Base-by-base conservation (phyloP, 768 basidiomycete genomes). In the Termitomyces sp. region DNA sequence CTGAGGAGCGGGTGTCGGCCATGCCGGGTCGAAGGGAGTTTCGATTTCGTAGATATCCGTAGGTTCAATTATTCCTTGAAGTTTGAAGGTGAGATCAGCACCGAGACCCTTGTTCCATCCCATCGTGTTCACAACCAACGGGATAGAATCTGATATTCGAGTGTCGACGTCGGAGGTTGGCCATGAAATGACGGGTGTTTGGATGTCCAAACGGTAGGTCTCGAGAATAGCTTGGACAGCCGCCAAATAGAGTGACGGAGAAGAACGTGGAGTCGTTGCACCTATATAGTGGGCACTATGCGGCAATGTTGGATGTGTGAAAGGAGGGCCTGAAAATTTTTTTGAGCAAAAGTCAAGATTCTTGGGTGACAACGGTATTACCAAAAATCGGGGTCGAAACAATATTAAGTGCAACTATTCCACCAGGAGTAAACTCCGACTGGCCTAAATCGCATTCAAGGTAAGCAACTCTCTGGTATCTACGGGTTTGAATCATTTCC, bases 101-200 rank as follows among this genome's bases (percentile, higher is more conserved):
- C 96, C 96, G 3, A 97, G 82, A 7, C 96, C 96, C 68, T 95
- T 98, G 5, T 82, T 82, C 96, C 96, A 99, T 2, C 96, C 96
- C 85, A 96, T 95, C 0, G 91, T 98, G 67, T 98, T 99, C 52
- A 98, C 81, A 15, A 98, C 83, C 17, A 98, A 81, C 0, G 96
- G 96, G 5, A 94, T 82, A 28, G 71, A 58, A 49, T 87, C 84
- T 6, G 67, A 63, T 23, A 87, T 78, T 42, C 80, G 76, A n/a
- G 50, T 45, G 21, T 65, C 64, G 0, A 48, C 54, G 1, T 69
- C 57, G 5, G 71, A 69, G 3, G 69, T 67, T 7, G 67, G 66
- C 15, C 60, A 56, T 19, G 63, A 64, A 9, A 60, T 43, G 1
- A 67, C 62, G 1, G 78, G 73, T 50, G 75, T 77, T 60, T 85